Evolutionary conservation across 2,329 filamentous ascomycete genomes (phyloP), one percentile per base, ranked within the genome.

Genomic region (Pseudocercospora fuligena): DNA sequence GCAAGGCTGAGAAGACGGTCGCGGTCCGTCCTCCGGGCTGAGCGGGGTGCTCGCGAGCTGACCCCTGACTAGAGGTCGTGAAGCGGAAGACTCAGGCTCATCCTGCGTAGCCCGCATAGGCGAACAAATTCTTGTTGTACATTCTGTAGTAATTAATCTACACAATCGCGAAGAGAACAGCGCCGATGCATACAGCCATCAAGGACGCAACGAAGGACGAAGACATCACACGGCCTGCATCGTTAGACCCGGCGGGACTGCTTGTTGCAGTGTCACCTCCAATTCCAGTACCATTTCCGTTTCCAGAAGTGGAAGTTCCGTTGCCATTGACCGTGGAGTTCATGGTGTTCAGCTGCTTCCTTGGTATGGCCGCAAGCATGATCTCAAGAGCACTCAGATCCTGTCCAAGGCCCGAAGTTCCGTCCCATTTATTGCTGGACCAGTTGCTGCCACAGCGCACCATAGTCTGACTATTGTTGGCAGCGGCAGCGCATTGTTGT

Each of bases 331-430:
- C n/a, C 9, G 64, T 66, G 36, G 12, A 31, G 43, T 61, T 63
- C 31, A 60, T 63, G 33, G 64, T 66, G 1, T 11, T 56, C 56
- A 72, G 47, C 27, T 31, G 16, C 23, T 62, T 67, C 3, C 57
- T 40, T 2, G 66, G 66, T 25, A 83, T 70, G 59, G 80, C 74
- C 29, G 80, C 80, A 54, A 79, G 72, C 61, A 88, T 80, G 27
- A 83, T 79, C 46, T 83, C 84, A 7, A 88, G 76, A 0, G 83
- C 85, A 59, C 81, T 82, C 81, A 88, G 83, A 72, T 86, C 81
- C 72, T 87, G 81, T 4, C 85, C 85, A 0, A 86, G 82, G 2
- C 86, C 85, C 2, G 74, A 68, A 1, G 75, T 78, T 0, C 82
- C 80, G 72, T 86, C 85, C 66, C 78, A 79, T 1, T 71, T 72